phyloP scores from a whole-genome alignment of 108 stramenopile species.

The Pseudonitzschia delicatissima region DNA sequence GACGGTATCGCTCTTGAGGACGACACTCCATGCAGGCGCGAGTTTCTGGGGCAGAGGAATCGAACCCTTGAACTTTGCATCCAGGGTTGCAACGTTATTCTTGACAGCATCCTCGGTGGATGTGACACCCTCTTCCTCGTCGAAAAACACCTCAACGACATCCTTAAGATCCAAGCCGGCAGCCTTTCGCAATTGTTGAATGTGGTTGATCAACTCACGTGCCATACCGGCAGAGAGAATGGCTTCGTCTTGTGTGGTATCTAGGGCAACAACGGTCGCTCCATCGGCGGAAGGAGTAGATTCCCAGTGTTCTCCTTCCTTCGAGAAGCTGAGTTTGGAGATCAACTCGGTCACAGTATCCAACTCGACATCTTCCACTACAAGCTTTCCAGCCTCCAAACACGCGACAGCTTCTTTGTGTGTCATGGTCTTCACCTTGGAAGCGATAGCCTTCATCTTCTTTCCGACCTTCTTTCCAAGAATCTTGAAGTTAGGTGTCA shows the following conservation, averaged over 20 bases:
- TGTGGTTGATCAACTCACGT: conserved; percentile 93
- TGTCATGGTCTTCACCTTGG: conserved; percentile 48
- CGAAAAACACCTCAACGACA: conserved; percentile 88
- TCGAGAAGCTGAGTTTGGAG: conserved; percentile 88
- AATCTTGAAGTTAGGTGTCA: conserved; percentile 85
- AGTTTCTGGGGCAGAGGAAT: conserved; percentile 74
- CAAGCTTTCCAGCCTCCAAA: conserved; percentile 75
- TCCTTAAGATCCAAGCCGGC: conserved; percentile 87
- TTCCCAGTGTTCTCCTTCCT: conserved; percentile 91
- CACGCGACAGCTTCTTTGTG: conserved; percentile 81
- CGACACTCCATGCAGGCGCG: conserved; percentile 67
- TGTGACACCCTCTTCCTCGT: conserved; percentile 65
- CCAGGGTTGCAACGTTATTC: conserved; percentile 62
- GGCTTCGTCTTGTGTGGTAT: conserved; percentile 94
- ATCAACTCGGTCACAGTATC: conserved; percentile 80
- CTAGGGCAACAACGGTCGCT: conserved; percentile 90
- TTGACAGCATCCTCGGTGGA: conserved; percentile 65
- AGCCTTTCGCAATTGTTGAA: conserved; percentile 96
- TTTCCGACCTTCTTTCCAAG: conserved; percentile 96
- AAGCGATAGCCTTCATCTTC: conserved; percentile 77
- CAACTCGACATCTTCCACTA: conserved; percentile 78
- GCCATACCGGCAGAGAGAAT: conserved; percentile 87
- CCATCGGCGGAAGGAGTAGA: conserved; percentile 81
- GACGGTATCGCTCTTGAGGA: conserved; percentile 59
- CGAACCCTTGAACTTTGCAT: conserved; percentile 78